Conservation (phyloP, 1,284 basidiomycete species). For the Irpex lacteus region DNA sequence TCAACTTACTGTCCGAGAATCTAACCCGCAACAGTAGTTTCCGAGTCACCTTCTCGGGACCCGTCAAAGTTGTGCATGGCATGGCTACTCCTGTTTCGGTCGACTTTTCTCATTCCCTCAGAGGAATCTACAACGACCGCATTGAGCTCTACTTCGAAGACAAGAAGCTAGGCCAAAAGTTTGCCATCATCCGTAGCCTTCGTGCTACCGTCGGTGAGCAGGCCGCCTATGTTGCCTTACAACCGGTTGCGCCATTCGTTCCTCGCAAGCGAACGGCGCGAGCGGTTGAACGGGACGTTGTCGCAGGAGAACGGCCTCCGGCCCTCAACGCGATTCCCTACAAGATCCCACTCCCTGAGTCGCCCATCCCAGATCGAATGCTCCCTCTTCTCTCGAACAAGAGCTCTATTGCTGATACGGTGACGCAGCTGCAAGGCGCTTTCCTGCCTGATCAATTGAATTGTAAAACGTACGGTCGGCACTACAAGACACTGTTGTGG, state of each 20-base stretch:
- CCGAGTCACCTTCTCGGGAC: constrained; percentile 20
- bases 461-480: constrained; percentile 41
- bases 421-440: constrained; percentile 15
- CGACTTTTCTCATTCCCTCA: constrained; percentile 32
- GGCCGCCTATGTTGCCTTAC: constrained; percentile 43
- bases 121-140: constrained; percentile 46
- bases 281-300: constrained; percentile 38
- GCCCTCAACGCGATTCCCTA: constrained; percentile 29
- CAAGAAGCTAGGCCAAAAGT: constrained; percentile 23
- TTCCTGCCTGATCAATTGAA: constrained; percentile 41
- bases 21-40: no score
- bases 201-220: constrained; percentile 33
- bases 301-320: constrained; percentile 44
- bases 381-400: constrained; percentile 12
- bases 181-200: constrained; percentile 33
- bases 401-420: constrained; percentile 11
- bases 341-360: constrained; percentile 20
- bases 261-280: constrained; percentile 40
- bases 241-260: constrained; percentile 49
- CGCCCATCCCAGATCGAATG: constrained; percentile 20
- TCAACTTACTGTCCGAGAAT: no score
- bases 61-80: constrained; percentile 30
- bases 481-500: constrained; percentile 55
- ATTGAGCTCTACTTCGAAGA: constrained; percentile 36
- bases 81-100: constrained; percentile 31